Percentiles rank a stretch among this genome's conserved stretches.
phyloP scores from a whole-genome alignment of 352 stramenopile species.

The Globisporangium splendens region DNA sequence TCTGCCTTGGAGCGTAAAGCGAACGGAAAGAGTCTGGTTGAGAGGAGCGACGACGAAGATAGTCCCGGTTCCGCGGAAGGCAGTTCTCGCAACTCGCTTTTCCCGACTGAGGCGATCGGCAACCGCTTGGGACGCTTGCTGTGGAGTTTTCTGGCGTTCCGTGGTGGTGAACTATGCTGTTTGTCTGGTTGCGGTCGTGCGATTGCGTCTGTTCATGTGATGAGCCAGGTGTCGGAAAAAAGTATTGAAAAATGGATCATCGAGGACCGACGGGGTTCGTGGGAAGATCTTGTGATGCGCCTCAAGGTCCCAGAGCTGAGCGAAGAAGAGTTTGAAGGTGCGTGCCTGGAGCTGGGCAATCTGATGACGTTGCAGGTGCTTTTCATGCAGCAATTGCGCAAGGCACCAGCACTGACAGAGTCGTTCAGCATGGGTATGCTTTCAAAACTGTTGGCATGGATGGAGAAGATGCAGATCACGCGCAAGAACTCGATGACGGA shows the following conservation, averaged over 20 bases:
- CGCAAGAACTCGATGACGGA: slow-evolving; percentile 50
- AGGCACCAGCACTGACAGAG: slow-evolving; percentile 60
- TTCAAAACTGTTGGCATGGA: slow-evolving; percentile 69
- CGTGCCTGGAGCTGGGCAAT: slow-evolving; percentile 69
- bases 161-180: slow-evolving; percentile 73
- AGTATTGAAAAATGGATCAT: slow-evolving; percentile 87
- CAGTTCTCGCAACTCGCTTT: slow-evolving; percentile 7
- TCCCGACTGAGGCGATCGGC: slow-evolving; percentile 49
- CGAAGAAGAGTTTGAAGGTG: slow-evolving; percentile 70
- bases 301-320: slow-evolving; percentile 80
- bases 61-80: neutral
- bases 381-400: slow-evolving; percentile 68
- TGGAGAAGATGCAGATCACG: slow-evolving; percentile 53
- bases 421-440: slow-evolving; percentile 66
- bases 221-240: slow-evolving; percentile 76
- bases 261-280: slow-evolving; percentile 61
- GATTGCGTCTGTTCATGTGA: slow-evolving; percentile 77
- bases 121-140: slow-evolving; percentile 58
- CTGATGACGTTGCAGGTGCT: slow-evolving; percentile 76
- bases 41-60: slow-evolving; percentile 21
- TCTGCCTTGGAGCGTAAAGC: slow-evolving; percentile 18
- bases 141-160: slow-evolving; percentile 80
- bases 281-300: slow-evolving; percentile 51
- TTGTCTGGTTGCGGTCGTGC: slow-evolving; percentile 66
- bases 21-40: slow-evolving; percentile 1